These are phyloP conservation scores for Artemisia argyi DNA, from an alignment of 129 eudicot species.

Conservation along the genomic window DNA sequence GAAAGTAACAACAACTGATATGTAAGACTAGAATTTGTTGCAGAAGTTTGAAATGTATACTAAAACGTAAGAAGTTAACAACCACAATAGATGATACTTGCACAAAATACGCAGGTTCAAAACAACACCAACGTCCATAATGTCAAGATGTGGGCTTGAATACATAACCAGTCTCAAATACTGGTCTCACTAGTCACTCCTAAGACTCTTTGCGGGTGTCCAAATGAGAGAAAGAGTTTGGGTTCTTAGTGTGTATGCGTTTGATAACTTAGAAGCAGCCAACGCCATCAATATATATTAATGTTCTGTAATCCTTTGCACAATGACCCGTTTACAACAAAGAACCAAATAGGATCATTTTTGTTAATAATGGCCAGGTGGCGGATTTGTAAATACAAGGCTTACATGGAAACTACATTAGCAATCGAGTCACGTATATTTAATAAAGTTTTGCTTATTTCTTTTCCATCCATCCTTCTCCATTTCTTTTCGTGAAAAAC, in stretches of 20 bases:
- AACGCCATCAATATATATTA: not conserved
- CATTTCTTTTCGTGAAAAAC: too few relatives aligned
- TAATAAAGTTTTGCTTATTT: too few relatives aligned
- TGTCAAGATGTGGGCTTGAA: not conserved
- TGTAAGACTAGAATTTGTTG: not conserved
- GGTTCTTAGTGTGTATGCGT: not conserved
- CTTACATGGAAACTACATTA: too few relatives aligned
- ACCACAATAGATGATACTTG: not conserved
- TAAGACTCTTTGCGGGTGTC: not conserved
- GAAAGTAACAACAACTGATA: not conserved
- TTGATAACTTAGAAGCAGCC: not conserved
- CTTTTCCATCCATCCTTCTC: too few relatives aligned
- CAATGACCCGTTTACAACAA: not conserved
- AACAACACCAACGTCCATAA: not conserved
- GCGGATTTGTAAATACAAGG: too few relatives aligned
- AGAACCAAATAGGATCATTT: not conserved
- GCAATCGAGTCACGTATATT: too few relatives aligned
- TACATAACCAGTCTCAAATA: not conserved
- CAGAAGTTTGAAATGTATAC: not conserved
- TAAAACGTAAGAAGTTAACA: not conserved
- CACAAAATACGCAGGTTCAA: not conserved
- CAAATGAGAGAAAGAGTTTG: not conserved
- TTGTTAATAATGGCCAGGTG: too few relatives aligned
- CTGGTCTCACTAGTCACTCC: not conserved
- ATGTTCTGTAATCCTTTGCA: not conserved